These are phyloP conservation scores for Rhizopogon rudus DNA, from an alignment of 768 basidiomycete genomes.

Conservation along the genomic window DNA sequence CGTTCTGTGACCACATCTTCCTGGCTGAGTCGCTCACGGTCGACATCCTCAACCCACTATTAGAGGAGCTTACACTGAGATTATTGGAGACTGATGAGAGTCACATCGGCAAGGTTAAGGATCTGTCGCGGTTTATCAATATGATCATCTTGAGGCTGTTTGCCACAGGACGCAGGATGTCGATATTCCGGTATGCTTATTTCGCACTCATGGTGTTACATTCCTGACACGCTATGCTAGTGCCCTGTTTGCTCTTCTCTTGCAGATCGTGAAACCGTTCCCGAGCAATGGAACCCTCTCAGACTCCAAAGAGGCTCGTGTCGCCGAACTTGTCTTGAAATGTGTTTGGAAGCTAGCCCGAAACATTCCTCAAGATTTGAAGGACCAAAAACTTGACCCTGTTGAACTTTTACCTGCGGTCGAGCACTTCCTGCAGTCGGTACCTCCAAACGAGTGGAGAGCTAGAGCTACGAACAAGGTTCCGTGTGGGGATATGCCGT, in stretches of 20 bases:
- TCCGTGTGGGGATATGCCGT: slow-evolving; percentile 96
- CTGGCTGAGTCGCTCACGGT: slow-evolving; percentile 86
- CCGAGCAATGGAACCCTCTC: slow-evolving; percentile 63
- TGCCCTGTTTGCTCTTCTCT: slow-evolving; percentile 72
- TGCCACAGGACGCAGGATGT: slow-evolving; percentile 84
- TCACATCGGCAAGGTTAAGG: slow-evolving; percentile 77
- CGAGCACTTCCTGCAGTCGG: slow-evolving; percentile 89
- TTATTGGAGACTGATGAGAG: slow-evolving; percentile 93
- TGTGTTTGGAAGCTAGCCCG: slow-evolving; percentile 98
- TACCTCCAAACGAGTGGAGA: slow-evolving; percentile 96
- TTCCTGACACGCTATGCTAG: slow-evolving; percentile 10
- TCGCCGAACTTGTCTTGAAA: slow-evolving; percentile 90
- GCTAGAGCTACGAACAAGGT: slow-evolving; percentile 86
- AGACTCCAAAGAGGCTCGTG: slow-evolving; percentile 79
- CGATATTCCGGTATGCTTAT: slow-evolving; percentile 75
- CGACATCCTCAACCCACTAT: slow-evolving; percentile 76
- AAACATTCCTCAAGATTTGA: slow-evolving; percentile 89
- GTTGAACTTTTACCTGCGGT: slow-evolving; percentile 88
- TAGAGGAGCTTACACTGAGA: slow-evolving; percentile 88
- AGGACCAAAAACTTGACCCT: slow-evolving; percentile 74
- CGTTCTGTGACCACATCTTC: slow-evolving; percentile 87
- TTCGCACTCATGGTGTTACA: background rate
- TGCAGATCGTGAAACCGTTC: slow-evolving; percentile 83
- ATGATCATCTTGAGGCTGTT: slow-evolving; percentile 96
- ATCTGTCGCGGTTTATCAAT: slow-evolving; percentile 94